These are phyloP conservation scores for Wickerhamomyces alni DNA, from an alignment of 805 yeast genomes.

Conservation along the genomic window DNA sequence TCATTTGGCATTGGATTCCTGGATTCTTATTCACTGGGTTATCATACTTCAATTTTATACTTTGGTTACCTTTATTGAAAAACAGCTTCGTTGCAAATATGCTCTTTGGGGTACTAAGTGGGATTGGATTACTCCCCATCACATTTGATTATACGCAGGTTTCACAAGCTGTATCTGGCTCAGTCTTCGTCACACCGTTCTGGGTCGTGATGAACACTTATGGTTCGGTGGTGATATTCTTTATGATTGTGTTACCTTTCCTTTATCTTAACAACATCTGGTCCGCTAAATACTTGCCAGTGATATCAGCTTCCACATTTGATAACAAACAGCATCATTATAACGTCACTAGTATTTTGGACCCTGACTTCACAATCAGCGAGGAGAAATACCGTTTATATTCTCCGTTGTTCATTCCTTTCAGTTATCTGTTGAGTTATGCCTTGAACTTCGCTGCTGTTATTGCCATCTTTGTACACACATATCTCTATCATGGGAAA, in stretches of 20 bases:
- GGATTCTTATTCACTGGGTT: constrained; percentile 58
- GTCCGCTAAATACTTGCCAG: constrained; percentile 56
- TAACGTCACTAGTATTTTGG: constrained; percentile 41
- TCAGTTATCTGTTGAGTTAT: constrained; percentile 49
- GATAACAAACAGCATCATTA: constrained; percentile 42
- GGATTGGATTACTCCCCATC: constrained; percentile 49
- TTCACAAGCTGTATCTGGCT: constrained; percentile 35
- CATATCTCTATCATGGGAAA: constrained; percentile 49
- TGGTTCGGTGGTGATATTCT: constrained; percentile 42
- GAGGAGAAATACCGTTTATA: constrained; percentile 41
- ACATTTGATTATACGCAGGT: constrained; percentile 57
- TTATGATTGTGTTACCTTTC: constrained; percentile 43
- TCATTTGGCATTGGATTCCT: constrained; percentile 63
- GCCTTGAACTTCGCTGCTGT: constrained; percentile 61
- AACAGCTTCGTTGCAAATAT: constrained; percentile 54
- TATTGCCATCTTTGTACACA: constrained; percentile 55
- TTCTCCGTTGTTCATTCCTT: constrained; percentile 55
- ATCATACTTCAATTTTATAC: constrained; percentile 45
- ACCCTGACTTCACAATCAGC: constrained; percentile 36
- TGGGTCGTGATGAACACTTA: constrained; percentile 34
- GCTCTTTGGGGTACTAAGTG: constrained; percentile 54
- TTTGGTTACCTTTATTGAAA: constrained; percentile 29
- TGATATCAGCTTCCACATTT: constrained; percentile 42
- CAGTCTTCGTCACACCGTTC: constrained; percentile 53
- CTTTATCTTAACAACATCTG: constrained; percentile 49